Evolutionary conservation across 495 filamentous ascomycete genomes (phyloP).

Genomic region (Aspergillus conjunctus): DNA sequence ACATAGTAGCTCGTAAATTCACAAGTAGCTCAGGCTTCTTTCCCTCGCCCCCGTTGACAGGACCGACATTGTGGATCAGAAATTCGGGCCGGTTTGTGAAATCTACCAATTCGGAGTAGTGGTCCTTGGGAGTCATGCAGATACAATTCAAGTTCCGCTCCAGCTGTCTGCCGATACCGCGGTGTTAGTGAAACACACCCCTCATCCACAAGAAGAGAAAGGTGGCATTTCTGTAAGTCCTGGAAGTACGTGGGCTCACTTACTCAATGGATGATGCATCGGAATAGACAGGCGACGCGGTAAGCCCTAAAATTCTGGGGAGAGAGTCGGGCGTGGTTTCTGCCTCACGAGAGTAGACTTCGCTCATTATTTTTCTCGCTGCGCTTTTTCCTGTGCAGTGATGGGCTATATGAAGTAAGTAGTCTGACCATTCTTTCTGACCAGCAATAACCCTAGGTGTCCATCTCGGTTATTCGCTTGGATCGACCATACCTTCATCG

Average conservation of each 20-base stretch:
- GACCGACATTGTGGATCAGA: background rate
- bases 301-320: background rate
- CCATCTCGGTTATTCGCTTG: background rate
- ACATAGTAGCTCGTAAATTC: background rate
- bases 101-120: constrained; percentile 6
- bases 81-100: constrained; percentile 13
- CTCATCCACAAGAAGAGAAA: too few species aligned
- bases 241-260: too few species aligned
- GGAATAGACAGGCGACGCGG: background rate
- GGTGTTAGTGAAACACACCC: too few species aligned
- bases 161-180: too few species aligned
- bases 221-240: too few species aligned
- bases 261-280: background rate
- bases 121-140: background rate
- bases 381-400: background rate
- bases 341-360: background rate
- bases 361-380: constrained; percentile 3
- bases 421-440: background rate
- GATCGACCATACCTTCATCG: constrained; percentile 1
- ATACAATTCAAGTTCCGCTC: background rate
- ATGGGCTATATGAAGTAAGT: background rate
- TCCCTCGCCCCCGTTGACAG: background rate
- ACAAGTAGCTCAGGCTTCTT: background rate
- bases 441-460: too few species aligned
- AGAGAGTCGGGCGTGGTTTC: background rate